Conservation (phyloP, 805 yeast species). For the Torulaspora franciscae region DNA sequence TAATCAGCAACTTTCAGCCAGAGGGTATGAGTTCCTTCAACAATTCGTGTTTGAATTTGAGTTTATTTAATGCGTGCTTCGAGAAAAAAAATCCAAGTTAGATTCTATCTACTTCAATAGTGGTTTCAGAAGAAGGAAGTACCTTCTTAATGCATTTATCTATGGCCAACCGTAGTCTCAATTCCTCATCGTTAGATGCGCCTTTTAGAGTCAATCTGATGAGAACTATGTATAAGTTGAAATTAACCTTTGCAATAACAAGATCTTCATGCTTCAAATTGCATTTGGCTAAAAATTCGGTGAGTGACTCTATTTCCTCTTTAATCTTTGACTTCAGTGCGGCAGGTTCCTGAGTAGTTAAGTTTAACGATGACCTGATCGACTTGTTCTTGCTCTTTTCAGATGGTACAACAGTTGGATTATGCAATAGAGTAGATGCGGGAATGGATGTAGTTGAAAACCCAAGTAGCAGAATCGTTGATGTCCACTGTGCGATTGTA, state of each 20-base stretch:
- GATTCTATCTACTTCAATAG: constrained; percentile 32
- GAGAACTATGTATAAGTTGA: constrained; percentile 54
- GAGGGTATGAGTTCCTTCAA: constrained; percentile 22
- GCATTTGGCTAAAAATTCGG: constrained; percentile 49
- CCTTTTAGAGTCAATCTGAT: constrained; percentile 56
- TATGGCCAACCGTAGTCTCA: constrained; percentile 40
- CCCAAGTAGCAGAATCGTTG: constrained; percentile 34
- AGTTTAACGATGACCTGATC: neutral
- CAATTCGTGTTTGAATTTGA: constrained; percentile 29
- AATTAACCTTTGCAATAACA: constrained; percentile 57
- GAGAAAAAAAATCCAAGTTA: constrained; percentile 31
- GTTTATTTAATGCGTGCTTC: constrained; percentile 29
- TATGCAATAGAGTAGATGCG: constrained; percentile 19
- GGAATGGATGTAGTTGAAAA: constrained; percentile 32
- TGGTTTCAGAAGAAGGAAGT: constrained; percentile 29
- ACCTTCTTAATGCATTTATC: constrained; percentile 27
- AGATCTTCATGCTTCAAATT: constrained; percentile 40
- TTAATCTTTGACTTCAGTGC: constrained; percentile 38
- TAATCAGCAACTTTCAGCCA: constrained; percentile 27
- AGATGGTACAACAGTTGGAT: constrained; percentile 7
- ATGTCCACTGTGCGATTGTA: constrained; percentile 35
- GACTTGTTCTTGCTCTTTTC: neutral
- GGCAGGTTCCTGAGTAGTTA: constrained; percentile 16
- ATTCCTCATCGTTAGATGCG: constrained; percentile 68
- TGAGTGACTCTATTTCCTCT: constrained; percentile 45